Evolutionary conservation across 2,329 filamentous ascomycete genomes (phyloP), one percentile per base, ranked within the genome.

Genomic region (Tothia fuscella): DNA sequence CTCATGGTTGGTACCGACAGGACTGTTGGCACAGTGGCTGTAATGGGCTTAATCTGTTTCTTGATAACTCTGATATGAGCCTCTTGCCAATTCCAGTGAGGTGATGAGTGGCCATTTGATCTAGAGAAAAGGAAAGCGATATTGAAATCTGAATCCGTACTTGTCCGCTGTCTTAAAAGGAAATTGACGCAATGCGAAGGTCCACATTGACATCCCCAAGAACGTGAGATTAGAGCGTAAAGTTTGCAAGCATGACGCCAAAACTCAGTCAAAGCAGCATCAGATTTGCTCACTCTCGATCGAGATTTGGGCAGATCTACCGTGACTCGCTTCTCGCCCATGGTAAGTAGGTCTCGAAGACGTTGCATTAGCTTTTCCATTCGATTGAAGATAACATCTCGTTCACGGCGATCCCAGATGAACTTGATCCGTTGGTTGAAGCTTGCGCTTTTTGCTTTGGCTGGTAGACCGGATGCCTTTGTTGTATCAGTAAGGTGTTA

Each of bases 211-310:
- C 49, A 52, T 2, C 41, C 42, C 49, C 49, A 52, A 17, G 46
- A 36, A 10, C 39, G 26, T 19, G 42, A 36, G 4, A 52, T 31
- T 2, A 51, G 42, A 5, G 34, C 37, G 36, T 45, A 52, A 10
- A 52, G 43, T 17, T 38, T 42, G 9, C 45, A 45, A 9, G 50
- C 50, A 44, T 51, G 50, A 10, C 31, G 42, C 49, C 49, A 51
- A 7, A 34, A 34, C 12, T n/a, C 17, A 16, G 7, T n/a, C 17
- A 34, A 16, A 9, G 9, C 31, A 9, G 9, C 17, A 16, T 9
- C 31, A 7, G 17, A 19, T 9, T 16, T 16, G 9, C 9, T 9
- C 9, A 9, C 31, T 19, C 17, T 7, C 17, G 14, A n/a, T 7
- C 10, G 9, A 7, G 9, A 10, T 9, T 16, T 9, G 12, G 9